phyloP scores from a whole-genome alignment of 73 alveolate genomes.

The Uronychia setigera region DNA sequence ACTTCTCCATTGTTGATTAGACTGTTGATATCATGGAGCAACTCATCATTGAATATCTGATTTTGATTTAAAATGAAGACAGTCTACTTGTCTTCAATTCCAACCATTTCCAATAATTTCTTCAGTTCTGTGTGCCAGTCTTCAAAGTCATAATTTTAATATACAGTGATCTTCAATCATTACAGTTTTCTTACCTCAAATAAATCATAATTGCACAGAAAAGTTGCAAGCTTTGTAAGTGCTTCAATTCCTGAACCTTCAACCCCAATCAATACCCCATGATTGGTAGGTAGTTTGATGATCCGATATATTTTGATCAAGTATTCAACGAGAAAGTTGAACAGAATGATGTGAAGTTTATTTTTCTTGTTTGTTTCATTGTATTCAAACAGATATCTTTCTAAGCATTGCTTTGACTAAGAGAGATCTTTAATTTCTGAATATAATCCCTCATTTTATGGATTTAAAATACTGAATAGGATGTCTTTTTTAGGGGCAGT shows the following conservation, averaged over 20 bases:
- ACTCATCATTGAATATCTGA: constrained; percentile 73
- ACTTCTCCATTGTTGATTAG: constrained; percentile 95
- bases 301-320: constrained; percentile 70
- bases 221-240: constrained; percentile 57
- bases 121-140: constrained; percentile 68
- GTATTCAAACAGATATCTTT: constrained; percentile 52
- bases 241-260: constrained; percentile 77
- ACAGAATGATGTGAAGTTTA: constrained; percentile 61
- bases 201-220: constrained; percentile 33
- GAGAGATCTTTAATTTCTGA: constrained; percentile 23
- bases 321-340: constrained; percentile 75
- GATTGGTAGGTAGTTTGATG: constrained; percentile 64
- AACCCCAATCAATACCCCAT: constrained; percentile 76
- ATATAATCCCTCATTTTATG: constrained; percentile 34
- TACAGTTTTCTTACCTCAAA: constrained; percentile 26
- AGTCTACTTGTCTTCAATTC: constrained; percentile 68
- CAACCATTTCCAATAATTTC: constrained; percentile 57
- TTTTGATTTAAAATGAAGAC: constrained; percentile 71
- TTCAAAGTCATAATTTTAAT: constrained; percentile 34
- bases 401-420: constrained; percentile 9
- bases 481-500: constrained; percentile 26
- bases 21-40: constrained; percentile 91
- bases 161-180: constrained; percentile 26
- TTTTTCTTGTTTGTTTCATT: constrained; percentile 55
- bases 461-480: constrained; percentile 36